Percentiles rank a stretch among this genome's conserved stretches.
phyloP scores from a whole-genome alignment of 176 grass and related monocot genomes.

The Carex cristatella region DNA sequence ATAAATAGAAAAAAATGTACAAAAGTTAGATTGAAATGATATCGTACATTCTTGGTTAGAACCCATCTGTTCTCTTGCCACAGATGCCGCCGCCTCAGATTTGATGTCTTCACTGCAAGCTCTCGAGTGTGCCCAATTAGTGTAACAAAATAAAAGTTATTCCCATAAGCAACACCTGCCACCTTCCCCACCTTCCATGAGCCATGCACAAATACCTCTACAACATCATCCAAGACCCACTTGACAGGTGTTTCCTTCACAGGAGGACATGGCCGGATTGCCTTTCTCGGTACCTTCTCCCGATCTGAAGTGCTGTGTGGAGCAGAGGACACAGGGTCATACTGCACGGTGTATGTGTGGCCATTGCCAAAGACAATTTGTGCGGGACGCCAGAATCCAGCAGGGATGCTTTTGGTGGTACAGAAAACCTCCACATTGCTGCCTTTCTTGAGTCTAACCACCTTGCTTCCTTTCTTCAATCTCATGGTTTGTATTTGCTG shows the following conservation, averaged over 20 bases:
- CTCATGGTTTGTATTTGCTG: slow-evolving; percentile 35
- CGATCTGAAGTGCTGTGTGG: neutral
- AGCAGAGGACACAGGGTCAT: slow-evolving; percentile 1
- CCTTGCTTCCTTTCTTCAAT: slow-evolving; percentile 29
- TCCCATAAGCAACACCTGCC: slow-evolving; percentile 17
- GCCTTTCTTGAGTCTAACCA: slow-evolving; percentile 29
- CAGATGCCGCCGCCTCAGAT: slow-evolving; percentile 3
- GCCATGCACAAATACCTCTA: slow-evolving; percentile 38
- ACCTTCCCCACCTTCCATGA: slow-evolving; percentile 41
- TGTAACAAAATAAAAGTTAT: slow-evolving; percentile 30
- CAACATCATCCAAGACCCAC: slow-evolving; percentile 36
- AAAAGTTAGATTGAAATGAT: neutral
- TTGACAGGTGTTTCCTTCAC: neutral
- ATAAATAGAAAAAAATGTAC: neutral
- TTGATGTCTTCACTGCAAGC: slow-evolving; percentile 18
- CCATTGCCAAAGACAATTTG: slow-evolving; percentile 53
- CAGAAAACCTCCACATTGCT: slow-evolving; percentile 37
- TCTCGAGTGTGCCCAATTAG: slow-evolving; percentile 24
- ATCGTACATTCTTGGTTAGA: slow-evolving; percentile 42
- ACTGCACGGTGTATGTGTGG: slow-evolving; percentile 45
- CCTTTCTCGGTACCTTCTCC: slow-evolving; percentile 36
- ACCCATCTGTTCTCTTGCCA: slow-evolving; percentile 36
- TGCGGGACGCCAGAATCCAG: slow-evolving; percentile 51
- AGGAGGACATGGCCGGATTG: slow-evolving; percentile 44
- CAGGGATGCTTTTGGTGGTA: slow-evolving; percentile 1